These are phyloP conservation scores for Fusarium devonianum DNA, from an alignment of 2,329 filamentous ascomycete genomes.

Conservation along the genomic window DNA sequence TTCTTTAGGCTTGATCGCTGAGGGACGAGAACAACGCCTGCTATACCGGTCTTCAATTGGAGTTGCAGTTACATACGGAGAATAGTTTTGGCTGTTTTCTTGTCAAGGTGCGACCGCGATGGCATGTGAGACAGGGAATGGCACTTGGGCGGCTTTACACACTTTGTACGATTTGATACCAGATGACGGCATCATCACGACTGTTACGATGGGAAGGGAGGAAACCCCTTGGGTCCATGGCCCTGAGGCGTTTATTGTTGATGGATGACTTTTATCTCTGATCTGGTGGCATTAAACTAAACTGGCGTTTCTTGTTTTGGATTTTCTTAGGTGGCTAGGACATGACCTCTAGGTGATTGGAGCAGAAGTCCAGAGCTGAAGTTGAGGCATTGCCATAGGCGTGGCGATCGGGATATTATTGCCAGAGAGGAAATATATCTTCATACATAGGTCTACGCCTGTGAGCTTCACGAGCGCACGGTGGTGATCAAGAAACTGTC, in stretches of 20 bases:
- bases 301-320: slow-evolving; percentile 19
- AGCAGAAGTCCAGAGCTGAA: no score
- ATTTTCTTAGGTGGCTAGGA: slow-evolving; percentile 10
- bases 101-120: slow-evolving; percentile 5
- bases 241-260: slow-evolving; percentile 34
- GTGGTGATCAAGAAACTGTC: no score
- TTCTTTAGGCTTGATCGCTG: slow-evolving; percentile 50
- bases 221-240: slow-evolving; percentile 24
- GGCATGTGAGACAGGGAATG: slow-evolving; percentile 1
- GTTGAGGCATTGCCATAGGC: no score
- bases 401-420: no score
- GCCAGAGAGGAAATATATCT: no score
- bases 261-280: slow-evolving; percentile 26
- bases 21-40: neutral
- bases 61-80: slow-evolving; percentile 3
- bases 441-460: no score
- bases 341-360: no score
- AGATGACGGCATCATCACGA: slow-evolving; percentile 39
- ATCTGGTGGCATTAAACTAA: slow-evolving; percentile 19
- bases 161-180: slow-evolving; percentile 43
- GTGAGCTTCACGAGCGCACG: no score
- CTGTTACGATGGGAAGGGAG: slow-evolving; percentile 34
- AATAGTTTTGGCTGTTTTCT: slow-evolving; percentile 5
- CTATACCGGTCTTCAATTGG: no score
- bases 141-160: slow-evolving; percentile 26